Conservation (phyloP, 2,329 filamentous ascomycete genomes). For the Beauveria asiatica region DNA sequence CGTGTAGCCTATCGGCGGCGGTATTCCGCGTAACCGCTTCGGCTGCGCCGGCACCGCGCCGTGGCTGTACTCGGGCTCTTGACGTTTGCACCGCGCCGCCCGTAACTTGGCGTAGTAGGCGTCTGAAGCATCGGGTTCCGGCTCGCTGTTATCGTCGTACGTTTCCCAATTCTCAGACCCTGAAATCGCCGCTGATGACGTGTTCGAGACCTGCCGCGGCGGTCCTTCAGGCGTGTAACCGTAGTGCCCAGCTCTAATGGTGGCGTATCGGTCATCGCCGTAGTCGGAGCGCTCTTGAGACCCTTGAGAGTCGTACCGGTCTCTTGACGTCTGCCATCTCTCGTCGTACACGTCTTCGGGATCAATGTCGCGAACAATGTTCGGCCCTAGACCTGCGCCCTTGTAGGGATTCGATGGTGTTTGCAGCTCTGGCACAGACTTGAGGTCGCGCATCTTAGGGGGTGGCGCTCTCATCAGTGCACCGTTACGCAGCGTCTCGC, state of each 20-base stretch:
- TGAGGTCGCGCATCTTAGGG: constrained; percentile 84
- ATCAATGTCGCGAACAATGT: constrained; percentile 51
- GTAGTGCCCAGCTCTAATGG: constrained; percentile 28
- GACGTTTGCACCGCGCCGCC: constrained; percentile 57
- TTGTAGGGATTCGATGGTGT: constrained; percentile 42
- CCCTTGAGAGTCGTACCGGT: constrained; percentile 32
- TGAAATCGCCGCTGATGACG: constrained; percentile 68
- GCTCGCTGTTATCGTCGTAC: constrained; percentile 76
- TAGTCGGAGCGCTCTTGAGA: constrained; percentile 24
- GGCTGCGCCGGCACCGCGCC: constrained; percentile 33
- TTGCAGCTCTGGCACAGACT: constrained; percentile 41
- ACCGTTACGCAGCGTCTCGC: constrained; percentile 42
- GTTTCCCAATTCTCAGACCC: constrained; percentile 98
- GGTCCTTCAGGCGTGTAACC: constrained; percentile 32
- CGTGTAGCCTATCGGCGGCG: constrained; percentile 37
- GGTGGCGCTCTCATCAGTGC: constrained; percentile 62
- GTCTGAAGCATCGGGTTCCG: constrained; percentile 66
- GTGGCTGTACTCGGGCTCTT: constrained; percentile 40
- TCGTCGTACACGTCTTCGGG: constrained; percentile 88
- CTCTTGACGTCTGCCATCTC: constrained; percentile 25
- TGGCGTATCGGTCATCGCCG: constrained; percentile 34
- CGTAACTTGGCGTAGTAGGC: constrained; percentile 73
- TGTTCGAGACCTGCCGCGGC: constrained; percentile 52
- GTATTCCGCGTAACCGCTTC: constrained; percentile 48
- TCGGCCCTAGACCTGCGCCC: constrained; percentile 38